A percentile compares a stretch with the other conserved stretches of the same genome.
Conservation (phyloP, 1,284 basidiomycete genomes). For the Singerocomus inundabilis region DNA sequence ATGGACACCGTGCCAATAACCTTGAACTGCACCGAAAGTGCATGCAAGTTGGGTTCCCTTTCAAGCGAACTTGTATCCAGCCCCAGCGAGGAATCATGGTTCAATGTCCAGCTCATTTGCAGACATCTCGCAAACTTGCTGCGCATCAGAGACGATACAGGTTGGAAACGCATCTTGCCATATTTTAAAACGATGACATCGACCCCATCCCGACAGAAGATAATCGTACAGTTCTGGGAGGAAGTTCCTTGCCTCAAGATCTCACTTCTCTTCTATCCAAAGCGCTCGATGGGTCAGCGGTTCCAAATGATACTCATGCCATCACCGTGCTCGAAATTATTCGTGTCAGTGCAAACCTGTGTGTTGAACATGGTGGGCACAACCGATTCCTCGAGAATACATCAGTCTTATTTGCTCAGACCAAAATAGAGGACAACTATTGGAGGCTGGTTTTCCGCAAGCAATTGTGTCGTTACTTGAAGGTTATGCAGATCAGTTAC, state of each 20-base stretch:
- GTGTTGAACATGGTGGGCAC: slow-evolving; percentile 71
- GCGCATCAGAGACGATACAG: slow-evolving; percentile 49
- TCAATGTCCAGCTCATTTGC: slow-evolving; percentile 48
- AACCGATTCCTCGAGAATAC: background rate
- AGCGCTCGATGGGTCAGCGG: slow-evolving; percentile 48
- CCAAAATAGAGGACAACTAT: slow-evolving; percentile 65
- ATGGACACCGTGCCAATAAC: slow-evolving; percentile 25
- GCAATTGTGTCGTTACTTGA: slow-evolving; percentile 64
- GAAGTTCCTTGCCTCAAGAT: slow-evolving; percentile 59
- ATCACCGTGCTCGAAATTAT: slow-evolving; percentile 63
- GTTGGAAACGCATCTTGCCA: slow-evolving; percentile 31
- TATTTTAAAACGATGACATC: slow-evolving; percentile 8
- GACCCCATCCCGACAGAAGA: slow-evolving; percentile 47
- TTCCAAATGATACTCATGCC: slow-evolving; percentile 45
- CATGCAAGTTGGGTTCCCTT: slow-evolving; percentile 31
- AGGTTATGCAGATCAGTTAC: slow-evolving; percentile 59
- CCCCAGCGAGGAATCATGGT: slow-evolving; percentile 45
- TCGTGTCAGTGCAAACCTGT: slow-evolving; percentile 74
- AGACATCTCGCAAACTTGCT: slow-evolving; percentile 61
- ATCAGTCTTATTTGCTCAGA: slow-evolving; percentile 33
- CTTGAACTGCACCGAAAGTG: slow-evolving; percentile 29
- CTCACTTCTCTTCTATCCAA: slow-evolving; percentile 57
- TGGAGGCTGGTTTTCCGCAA: slow-evolving; percentile 69
- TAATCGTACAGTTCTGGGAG: slow-evolving; percentile 67
- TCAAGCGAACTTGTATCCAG: slow-evolving; percentile 37